These are phyloP conservation scores for Prunus davidiana DNA, from an alignment of 306 rosid genomes.

Conservation along the genomic window DNA sequence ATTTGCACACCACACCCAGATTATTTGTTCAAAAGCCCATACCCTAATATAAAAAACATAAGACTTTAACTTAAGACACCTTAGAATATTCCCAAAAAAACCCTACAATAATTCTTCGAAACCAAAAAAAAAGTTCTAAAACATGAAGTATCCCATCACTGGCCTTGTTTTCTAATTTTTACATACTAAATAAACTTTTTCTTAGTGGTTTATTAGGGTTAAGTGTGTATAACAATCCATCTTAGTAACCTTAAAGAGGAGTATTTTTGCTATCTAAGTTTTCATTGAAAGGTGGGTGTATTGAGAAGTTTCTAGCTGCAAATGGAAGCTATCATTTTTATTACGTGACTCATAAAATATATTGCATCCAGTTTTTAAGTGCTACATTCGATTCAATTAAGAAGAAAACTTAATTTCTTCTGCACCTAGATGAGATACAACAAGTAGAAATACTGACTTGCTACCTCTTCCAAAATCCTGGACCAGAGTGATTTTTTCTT, in stretches of 20 bases:
- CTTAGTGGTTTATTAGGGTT: background rate
- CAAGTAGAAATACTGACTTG: constrained; percentile 28
- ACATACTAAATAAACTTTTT: background rate
- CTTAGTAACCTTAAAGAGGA: background rate
- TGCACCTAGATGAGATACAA: constrained; percentile 18
- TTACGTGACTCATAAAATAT: background rate
- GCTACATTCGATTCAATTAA: background rate
- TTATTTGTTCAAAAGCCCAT: background rate
- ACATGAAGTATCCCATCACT: background rate
- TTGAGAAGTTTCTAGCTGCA: background rate
- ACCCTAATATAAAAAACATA: background rate
- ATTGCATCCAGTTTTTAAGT: background rate
- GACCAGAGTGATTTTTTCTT: constrained; percentile 98
- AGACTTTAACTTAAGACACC: background rate
- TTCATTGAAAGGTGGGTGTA: background rate
- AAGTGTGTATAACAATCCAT: background rate
- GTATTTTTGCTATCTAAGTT: background rate
- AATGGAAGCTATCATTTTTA: constrained; percentile 3
- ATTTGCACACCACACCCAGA: background rate
- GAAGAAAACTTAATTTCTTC: background rate
- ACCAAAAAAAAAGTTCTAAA: background rate
- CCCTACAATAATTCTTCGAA: background rate
- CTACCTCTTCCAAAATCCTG: constrained; percentile 94
- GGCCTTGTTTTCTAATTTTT: background rate
- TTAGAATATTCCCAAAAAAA: background rate